Conservation (phyloP, 345 rosid species). For the Limnanthes douglasii region DNA sequence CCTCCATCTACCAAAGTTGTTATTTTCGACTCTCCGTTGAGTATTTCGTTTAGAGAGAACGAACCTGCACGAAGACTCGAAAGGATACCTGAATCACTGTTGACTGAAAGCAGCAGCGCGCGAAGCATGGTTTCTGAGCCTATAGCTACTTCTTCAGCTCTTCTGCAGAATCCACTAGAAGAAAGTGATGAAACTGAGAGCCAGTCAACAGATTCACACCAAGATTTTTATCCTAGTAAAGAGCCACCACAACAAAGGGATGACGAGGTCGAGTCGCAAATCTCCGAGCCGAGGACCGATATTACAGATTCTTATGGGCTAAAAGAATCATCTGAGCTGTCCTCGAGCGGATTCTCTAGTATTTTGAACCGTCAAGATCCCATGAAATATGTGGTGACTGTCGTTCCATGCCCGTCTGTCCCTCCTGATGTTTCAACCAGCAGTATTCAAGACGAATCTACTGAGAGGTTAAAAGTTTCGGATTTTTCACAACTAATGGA, state of each 20-base stretch:
- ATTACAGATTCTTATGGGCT: constrained; percentile 12
- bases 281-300: constrained; percentile 11
- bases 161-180: too few species aligned
- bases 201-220: too few species aligned
- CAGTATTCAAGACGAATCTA: too few species aligned
- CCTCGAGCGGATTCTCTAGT: too few species aligned
- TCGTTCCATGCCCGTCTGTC: too few species aligned
- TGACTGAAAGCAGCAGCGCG: constrained; percentile 2
- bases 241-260: constrained; percentile 1
- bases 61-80: neutral
- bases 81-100: neutral
- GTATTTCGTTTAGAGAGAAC: neutral
- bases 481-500: constrained; percentile 19
- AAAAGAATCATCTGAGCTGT: constrained; percentile 1
- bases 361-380: too few species aligned
- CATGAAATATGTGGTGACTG: too few species aligned
- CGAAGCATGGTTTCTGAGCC: neutral
- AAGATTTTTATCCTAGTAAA: constrained; percentile 9
- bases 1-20: constrained; percentile 13
- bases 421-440: constrained; percentile 6
- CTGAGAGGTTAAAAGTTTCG: constrained; percentile 15
- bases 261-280: constrained; percentile 2
- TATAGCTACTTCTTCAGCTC: too few species aligned
- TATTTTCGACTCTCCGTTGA: constrained; percentile 14
- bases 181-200: too few species aligned